A percentile compares a stretch with the other conserved stretches of the same genome.
phyloP scores from a whole-genome alignment of 352 stramenopile genomes.

The Phytophthora pluvialis region DNA sequence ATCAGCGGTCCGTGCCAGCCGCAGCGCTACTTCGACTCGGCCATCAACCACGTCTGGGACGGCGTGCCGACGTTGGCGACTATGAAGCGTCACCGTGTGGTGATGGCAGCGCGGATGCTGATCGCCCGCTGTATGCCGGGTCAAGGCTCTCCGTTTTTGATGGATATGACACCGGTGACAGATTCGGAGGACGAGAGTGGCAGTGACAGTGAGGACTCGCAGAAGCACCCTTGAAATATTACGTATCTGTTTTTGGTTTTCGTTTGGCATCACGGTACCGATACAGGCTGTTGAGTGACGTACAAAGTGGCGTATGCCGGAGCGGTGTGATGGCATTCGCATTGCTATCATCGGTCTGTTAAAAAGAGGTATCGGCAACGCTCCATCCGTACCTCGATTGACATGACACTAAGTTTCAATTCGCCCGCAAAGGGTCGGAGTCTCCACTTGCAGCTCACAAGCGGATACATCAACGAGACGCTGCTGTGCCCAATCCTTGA shows the following conservation, averaged over 20 bases:
- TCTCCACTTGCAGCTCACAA: too few relatives aligned
- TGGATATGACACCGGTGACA: conserved; percentile 27
- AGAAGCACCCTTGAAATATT: conserved; percentile 12
- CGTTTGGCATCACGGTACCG: too few relatives aligned
- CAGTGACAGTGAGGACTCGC: conserved; percentile 17
- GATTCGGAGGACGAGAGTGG: conserved; percentile 26
- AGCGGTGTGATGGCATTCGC: too few relatives aligned
- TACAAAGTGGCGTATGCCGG: too few relatives aligned
- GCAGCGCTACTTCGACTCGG: conserved; percentile 34
- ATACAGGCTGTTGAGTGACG: too few relatives aligned
- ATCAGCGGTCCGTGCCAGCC: conserved; percentile 40
- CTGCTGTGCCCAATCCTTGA: too few relatives aligned
- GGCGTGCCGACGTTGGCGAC: conserved; percentile 28
- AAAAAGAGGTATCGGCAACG: too few relatives aligned
- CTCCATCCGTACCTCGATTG: too few relatives aligned
- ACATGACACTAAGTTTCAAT: too few relatives aligned
- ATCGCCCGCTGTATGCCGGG: conserved; percentile 23
- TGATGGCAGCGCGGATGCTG: conserved; percentile 19
- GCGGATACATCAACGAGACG: too few relatives aligned
- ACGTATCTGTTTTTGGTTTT: not conserved
- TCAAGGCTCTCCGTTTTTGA: conserved; percentile 16
- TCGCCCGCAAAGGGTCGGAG: too few relatives aligned
- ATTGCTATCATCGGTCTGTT: too few relatives aligned
- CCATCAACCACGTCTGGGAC: conserved; percentile 29
- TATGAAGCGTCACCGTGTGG: conserved; percentile 27